Percentiles rank a stretch among this genome's conserved stretches.
These are phyloP conservation scores for Xylaria digitata DNA, from an alignment of 2,329 filamentous ascomycete species.

Conservation along the genomic window DNA sequence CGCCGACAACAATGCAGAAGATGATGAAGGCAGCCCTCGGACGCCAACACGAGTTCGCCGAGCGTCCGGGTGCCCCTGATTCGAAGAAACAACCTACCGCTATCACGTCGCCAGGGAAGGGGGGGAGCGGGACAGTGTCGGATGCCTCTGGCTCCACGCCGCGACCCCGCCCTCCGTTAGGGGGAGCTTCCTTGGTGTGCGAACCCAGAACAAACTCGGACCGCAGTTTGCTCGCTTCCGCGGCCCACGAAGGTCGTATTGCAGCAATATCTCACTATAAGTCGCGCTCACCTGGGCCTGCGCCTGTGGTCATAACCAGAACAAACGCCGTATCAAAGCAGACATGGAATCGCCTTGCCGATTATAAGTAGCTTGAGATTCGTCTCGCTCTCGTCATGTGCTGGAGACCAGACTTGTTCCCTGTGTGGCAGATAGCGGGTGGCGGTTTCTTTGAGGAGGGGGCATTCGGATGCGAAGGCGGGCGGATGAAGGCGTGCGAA, in stretches of 20 bases:
- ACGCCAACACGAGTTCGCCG: not conserved
- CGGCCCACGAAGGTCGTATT: constrained; percentile 9
- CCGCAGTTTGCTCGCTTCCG: constrained; percentile 4
- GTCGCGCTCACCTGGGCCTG: not conserved
- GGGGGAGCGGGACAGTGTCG: constrained; percentile 8
- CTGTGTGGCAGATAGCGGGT: constrained; percentile 15
- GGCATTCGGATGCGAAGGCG: not conserved
- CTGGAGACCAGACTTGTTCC: constrained; percentile 13
- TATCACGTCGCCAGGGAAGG: constrained; percentile 1
- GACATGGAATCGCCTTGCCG: constrained; percentile 5
- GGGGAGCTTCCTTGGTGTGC: constrained; percentile 10
- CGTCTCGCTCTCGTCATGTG: constrained; percentile 4
- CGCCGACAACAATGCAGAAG: not conserved
- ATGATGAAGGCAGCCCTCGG: not conserved
- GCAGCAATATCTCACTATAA: constrained; percentile 3
- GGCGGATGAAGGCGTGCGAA: too few species aligned
- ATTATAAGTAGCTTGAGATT: not conserved
- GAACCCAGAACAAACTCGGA: constrained; percentile 9
- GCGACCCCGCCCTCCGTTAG: not conserved
- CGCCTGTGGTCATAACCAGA: not conserved
- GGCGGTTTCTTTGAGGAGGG: not conserved
- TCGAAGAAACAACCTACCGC: not conserved
- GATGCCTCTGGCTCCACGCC: constrained; percentile 2
- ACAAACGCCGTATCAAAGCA: constrained; percentile 12
- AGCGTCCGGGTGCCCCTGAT: not conserved